Evolutionary conservation across 768 basidiomycete species (phyloP).

Genomic region (Tylopilus plumbeoviolaceoides): DNA sequence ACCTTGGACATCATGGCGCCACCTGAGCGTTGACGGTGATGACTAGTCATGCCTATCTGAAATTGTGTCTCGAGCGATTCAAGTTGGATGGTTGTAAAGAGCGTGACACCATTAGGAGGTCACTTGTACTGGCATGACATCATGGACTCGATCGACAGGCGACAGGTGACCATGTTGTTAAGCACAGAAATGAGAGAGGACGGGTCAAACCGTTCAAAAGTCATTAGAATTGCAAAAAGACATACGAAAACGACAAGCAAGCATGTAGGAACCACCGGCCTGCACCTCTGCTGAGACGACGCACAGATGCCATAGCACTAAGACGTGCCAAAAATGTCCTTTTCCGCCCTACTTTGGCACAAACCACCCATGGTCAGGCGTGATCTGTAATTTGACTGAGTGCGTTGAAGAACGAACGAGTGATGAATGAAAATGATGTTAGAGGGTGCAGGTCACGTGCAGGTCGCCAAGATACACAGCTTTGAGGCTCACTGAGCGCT

Average conservation of each 20-base stretch:
- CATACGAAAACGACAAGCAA: neutral
- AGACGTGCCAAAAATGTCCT: constrained; percentile 24
- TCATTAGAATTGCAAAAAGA: neutral
- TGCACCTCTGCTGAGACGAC: constrained; percentile 17
- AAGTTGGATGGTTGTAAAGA: neutral
- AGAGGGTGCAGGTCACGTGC: neutral
- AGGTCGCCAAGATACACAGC: too few relatives aligned
- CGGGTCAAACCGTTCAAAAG: too few relatives aligned
- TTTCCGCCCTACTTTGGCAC: constrained; percentile 35
- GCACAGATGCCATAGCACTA: constrained; percentile 28
- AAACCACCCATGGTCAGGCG: constrained; percentile 22
- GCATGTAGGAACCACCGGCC: constrained; percentile 32
- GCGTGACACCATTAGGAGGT: neutral
- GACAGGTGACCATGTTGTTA: too few relatives aligned
- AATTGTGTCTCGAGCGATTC: neutral
- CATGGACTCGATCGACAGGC: neutral
- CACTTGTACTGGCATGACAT: neutral
- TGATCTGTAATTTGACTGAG: constrained; percentile 35
- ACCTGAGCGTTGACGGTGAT: constrained; percentile 20
- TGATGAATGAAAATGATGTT: neutral
- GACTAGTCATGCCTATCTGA: constrained; percentile 15
- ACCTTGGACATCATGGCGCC: constrained; percentile 49
- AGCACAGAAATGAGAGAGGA: too few relatives aligned
- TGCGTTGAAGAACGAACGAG: constrained; percentile 20
- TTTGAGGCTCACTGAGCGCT: too few relatives aligned